phyloP scores from a whole-genome alignment of 1,284 basidiomycete genomes.

The Bjerkandera adusta region DNA sequence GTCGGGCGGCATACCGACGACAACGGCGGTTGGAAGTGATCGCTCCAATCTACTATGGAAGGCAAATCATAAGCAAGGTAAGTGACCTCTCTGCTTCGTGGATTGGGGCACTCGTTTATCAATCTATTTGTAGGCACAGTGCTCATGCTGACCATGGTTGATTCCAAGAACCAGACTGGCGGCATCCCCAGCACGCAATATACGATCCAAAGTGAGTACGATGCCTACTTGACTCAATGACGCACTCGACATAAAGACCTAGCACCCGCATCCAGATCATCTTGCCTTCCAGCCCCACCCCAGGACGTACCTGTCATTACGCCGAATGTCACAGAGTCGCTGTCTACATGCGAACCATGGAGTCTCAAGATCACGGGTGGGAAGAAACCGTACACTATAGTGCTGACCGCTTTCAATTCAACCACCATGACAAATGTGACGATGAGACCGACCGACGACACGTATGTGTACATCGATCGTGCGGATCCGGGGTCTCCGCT shows the following conservation, averaged over 20 bases:
- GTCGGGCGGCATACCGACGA: slow-evolving; percentile 38
- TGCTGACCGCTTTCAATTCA: slow-evolving; percentile 38
- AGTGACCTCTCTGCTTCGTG: slow-evolving; percentile 13
- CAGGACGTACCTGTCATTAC: slow-evolving; percentile 35
- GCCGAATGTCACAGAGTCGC: slow-evolving; percentile 39
- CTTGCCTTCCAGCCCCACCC: slow-evolving; percentile 33
- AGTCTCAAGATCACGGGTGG: slow-evolving; percentile 45
- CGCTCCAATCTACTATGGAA: slow-evolving; percentile 39
- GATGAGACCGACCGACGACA: slow-evolving; percentile 15
- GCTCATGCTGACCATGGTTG: slow-evolving; percentile 42
- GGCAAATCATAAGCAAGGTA: slow-evolving; percentile 42
- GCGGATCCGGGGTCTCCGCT: background rate
- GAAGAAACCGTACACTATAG: slow-evolving; percentile 43
- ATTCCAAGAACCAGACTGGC: slow-evolving; percentile 29
- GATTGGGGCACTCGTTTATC: background rate
- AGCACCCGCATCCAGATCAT: slow-evolving; percentile 32
- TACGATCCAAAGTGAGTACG: slow-evolving; percentile 1
- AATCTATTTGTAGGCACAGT: slow-evolving; percentile 33
- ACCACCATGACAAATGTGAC: slow-evolving; percentile 19
- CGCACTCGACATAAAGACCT: slow-evolving; percentile 11
- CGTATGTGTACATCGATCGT: slow-evolving; percentile 1
- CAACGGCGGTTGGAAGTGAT: slow-evolving; percentile 39
- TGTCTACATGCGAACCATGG: slow-evolving; percentile 48
- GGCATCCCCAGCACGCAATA: background rate
- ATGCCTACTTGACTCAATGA: background rate